These are phyloP conservation scores for Incumbomyces delicatus DNA, from an alignment of 2,329 filamentous ascomycete genomes.

Conservation along the genomic window DNA sequence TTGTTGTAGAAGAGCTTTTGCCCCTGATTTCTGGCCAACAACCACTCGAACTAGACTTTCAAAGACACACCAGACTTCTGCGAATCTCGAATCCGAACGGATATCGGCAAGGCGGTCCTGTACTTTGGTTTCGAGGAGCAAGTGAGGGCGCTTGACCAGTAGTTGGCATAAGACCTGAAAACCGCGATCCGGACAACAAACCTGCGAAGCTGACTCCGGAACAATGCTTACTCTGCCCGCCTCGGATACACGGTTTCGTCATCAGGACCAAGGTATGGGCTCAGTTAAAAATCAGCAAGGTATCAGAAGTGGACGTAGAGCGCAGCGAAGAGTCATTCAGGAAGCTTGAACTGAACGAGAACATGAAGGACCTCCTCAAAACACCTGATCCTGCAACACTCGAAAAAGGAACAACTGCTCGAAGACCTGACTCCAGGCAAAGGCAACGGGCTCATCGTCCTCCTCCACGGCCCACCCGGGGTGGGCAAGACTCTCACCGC, in stretches of 20 bases:
- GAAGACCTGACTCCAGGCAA: conserved; percentile 44
- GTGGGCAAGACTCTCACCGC: conserved; percentile 58
- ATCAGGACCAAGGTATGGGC: conserved; percentile 8
- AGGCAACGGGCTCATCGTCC: conserved; percentile 37
- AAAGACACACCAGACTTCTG: too few species aligned
- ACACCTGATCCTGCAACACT: conserved; percentile 36
- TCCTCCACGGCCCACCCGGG: conserved; percentile 26
- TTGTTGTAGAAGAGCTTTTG: too few species aligned
- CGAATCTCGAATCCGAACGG: too few species aligned
- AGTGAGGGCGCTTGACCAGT: too few species aligned
- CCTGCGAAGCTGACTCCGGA: neutral
- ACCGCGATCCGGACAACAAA: too few species aligned
- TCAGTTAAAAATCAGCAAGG: conserved; percentile 6
- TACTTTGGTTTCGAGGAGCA: too few species aligned
- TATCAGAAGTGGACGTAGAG: conserved; percentile 8
- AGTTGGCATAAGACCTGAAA: too few species aligned
- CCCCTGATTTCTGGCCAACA: too few species aligned
- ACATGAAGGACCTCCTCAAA: conserved; percentile 40
- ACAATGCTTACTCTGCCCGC: conserved; percentile 4
- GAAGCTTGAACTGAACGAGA: conserved; percentile 35
- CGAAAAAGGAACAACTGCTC: conserved; percentile 29
- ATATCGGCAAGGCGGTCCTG: too few species aligned
- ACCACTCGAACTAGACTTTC: too few species aligned
- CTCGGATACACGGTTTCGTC: conserved; percentile 6
- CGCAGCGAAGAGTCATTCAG: conserved; percentile 33